Evolutionary conservation across 2,329 filamentous ascomycete genomes (phyloP), one percentile per base, ranked within the genome.

Genomic region (Lecanicillium sp.): DNA sequence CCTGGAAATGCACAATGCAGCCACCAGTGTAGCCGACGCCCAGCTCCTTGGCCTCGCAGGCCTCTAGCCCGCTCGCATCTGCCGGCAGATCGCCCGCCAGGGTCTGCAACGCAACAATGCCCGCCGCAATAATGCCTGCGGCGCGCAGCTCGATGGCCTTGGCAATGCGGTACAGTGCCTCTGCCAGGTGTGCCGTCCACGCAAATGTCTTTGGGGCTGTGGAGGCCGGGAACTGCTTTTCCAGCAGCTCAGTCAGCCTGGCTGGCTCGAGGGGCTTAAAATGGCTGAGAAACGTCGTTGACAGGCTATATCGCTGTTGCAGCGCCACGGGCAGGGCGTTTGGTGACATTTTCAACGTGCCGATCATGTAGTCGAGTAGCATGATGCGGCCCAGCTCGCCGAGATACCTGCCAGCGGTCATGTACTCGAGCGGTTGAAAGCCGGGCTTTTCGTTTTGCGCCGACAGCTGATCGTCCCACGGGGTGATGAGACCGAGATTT

Each of bases 381-480:
- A 85, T 77, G 40, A 88, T 66, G 18, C 84, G 77, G 17, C 82
- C 80, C 10, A 89, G 72, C 58, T 89, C 84, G 36, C 84, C 84
- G 4, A 89, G 69, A 54, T 89, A 89, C 29, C 84, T 71, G 3
- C 84, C 84, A 3, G 84, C 77, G 1, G 84, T 88, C 81, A 90
- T 87, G 60, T 89, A 90, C 55, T 92, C 86, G 15, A 90, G 74
- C 0, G 85, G 84, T 47, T 90, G 85, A 49, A 90, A 88, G 0
- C 85, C 84, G 0, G 85, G 82, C 6, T 66, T 68, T 49, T 86
- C 80, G 49, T 80, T 81, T 33, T 78, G 72, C 4, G 60, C 60
- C 49, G 88, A 84, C 5, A 92, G 68, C 42, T 71, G 62, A 9
- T 66, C 60, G 51, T 92, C 86, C 85, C 85, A 90, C 27, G 62